Percentiles rank a stretch among this genome's conserved stretches.
Conservation (phyloP, 179 eudicot genomes). For the Spergularia azorica region DNA sequence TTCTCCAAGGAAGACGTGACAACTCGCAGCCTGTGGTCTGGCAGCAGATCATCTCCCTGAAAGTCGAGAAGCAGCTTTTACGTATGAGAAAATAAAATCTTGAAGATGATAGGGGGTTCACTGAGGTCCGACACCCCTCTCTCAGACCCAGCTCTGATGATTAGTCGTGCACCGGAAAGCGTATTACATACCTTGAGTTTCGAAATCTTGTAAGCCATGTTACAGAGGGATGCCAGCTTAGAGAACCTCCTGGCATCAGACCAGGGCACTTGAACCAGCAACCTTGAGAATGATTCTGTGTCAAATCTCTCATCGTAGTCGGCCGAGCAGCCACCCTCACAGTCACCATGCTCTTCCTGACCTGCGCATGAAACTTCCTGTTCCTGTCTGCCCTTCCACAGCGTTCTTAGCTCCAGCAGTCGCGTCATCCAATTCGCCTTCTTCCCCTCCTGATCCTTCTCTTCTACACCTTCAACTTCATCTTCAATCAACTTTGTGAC, state of each 20-base stretch:
- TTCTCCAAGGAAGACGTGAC: slow-evolving; percentile 84
- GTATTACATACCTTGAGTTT: slow-evolving; percentile 53
- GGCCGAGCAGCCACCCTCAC: slow-evolving; percentile 49
- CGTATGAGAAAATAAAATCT: neutral
- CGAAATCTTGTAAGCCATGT: slow-evolving; percentile 71
- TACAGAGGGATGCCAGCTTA: slow-evolving; percentile 66
- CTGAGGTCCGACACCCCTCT: neutral
- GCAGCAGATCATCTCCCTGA: slow-evolving; percentile 53
- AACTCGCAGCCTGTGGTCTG: slow-evolving; percentile 47
- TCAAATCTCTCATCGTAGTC: slow-evolving; percentile 48
- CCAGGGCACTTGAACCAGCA: slow-evolving; percentile 59
- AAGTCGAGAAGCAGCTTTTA: neutral
- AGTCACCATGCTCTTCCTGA: slow-evolving; percentile 32
- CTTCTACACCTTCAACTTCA: slow-evolving; percentile 15
- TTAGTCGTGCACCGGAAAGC: neutral
- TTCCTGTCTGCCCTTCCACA: slow-evolving; percentile 48
- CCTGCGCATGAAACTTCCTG: slow-evolving; percentile 20
- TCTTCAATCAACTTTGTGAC: slow-evolving; percentile 22
- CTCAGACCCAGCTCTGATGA: neutral
- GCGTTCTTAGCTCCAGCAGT: slow-evolving; percentile 54
- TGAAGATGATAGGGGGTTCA: neutral
- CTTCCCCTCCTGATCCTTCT: slow-evolving; percentile 32
- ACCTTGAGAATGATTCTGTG: slow-evolving; percentile 42
- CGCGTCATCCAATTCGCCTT: slow-evolving; percentile 61
- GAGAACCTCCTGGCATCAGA: slow-evolving; percentile 64